Evolutionary conservation across 2,329 filamentous ascomycete species (phyloP), one percentile per base, ranked within the genome.

Genomic region (Oidium heveae): DNA sequence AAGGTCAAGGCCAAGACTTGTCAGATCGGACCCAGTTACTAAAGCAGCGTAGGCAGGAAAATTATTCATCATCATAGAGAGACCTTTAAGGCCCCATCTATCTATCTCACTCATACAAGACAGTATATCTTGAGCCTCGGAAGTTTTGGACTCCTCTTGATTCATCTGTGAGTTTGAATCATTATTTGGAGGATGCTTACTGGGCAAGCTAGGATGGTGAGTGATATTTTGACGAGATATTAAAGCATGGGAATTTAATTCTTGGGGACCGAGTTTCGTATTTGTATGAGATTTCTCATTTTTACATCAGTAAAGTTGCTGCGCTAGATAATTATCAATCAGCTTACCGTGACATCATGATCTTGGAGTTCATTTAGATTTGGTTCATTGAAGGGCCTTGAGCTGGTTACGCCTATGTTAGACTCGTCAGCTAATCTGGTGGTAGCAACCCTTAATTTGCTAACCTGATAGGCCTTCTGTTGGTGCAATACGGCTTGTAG

Each of bases 21-120:
- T 69, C 12, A 78, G 73, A 58, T 82, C 77, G 59, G 80, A 71
- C 3, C 78, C 78, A 47, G 72, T 71, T 12, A 80, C 70, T 61
- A 79, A 71, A 4, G 75, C 74, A 54, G 75, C 76, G 63, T 79
- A 81, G 59, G 80, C 76, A 15, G 75, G 74, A 58, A 74, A 78
- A 65, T 75, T 77, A 71, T 81, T 80, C 65, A 82, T 66, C 34
- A 75, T 74, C 55, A 73, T 58, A 28, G 64, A 71, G 56, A 81
- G 68, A 10, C 79, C 79, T 63, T 81, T 81, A 51, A 82, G 69
- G 4, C 79, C 79, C 71, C 73, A 82, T 62, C 74, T 79, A 61
- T 82, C 78, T 41, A 71, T 72, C 3, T 74, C 71, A n/a, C 73
- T 66, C 77, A 81, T 78, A 49, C 76, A 74, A 51, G 71, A 69